Base-by-base conservation (phyloP, 352 stramenopile species). In the Pythium guiyangense region DNA sequence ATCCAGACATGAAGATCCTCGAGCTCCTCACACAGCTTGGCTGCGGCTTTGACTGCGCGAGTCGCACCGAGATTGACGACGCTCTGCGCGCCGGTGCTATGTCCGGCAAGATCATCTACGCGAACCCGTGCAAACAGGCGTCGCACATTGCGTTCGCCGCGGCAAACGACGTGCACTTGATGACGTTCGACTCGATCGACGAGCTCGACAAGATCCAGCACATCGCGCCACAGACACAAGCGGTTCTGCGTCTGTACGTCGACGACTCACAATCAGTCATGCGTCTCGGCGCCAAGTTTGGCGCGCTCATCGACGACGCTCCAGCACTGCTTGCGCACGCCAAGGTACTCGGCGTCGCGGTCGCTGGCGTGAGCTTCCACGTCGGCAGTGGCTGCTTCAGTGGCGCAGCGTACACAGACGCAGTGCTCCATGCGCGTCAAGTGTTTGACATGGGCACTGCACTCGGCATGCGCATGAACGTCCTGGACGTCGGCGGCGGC, bases 401-500 rank as follows among this genome's bases (percentile, higher is more conserved):
- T 56, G 79, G 92, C 25, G 74, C 74, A 22, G 77, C 90, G 12
- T 98, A 97, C 70, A 85, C 88, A 52, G 74, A 97, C 60, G 94
- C 93, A 17, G 74, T 98, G 45, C 65, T 65, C n/a, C 78, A 87
- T 51, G 88, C 90, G 12, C 78, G 80, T 48, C 79, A 82, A 47
- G 79, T 90, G 8, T 98, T 98, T 65, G 90, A 97, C 66, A 94
- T 97, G 59, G 94, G 76, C 26, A 70, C 84, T 53, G 71, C 80
- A 3, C 73, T 86, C 44, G 88, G 91, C 34, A 92, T 91, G 58
- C 64, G 89, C 14, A 91, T 98, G 51, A 78, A 63, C 34, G 60
- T 98, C 57, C 69, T 98, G 14, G 93, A 98, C 72, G 97, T 98
- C 70, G 95, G 94, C 22, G 95, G 95, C 26, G 95, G 92, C 43